phyloP scores from a whole-genome alignment of 768 basidiomycete species.

The Boletus vermiculosoides region DNA sequence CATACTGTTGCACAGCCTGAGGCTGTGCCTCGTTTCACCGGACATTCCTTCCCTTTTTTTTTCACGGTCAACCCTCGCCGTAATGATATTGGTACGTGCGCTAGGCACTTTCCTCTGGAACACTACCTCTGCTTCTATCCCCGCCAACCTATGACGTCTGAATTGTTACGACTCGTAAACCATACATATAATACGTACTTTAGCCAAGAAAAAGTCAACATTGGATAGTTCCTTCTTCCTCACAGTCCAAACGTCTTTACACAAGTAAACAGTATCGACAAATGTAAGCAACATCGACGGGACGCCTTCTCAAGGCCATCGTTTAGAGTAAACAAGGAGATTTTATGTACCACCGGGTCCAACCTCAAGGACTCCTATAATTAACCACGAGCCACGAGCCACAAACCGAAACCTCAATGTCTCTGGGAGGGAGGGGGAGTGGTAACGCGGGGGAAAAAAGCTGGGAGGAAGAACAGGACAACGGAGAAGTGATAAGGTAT shows the following conservation, averaged over 20 bases:
- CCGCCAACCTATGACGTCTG: neutral
- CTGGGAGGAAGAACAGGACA: neutral
- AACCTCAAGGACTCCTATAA: constrained; percentile 4
- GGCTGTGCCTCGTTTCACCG: neutral
- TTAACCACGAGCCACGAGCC: neutral
- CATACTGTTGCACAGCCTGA: neutral
- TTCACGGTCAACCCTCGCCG: neutral
- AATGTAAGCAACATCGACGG: neutral
- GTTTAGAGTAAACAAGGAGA: neutral
- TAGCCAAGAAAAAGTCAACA: neutral
- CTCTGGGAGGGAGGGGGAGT: neutral
- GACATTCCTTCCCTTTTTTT: neutral
- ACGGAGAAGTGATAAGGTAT: constrained; percentile 1
- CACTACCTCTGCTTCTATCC: neutral
- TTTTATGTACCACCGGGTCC: constrained; percentile 9
- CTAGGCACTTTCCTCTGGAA: neutral
- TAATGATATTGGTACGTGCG: neutral
- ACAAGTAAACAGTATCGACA: neutral
- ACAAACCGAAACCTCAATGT: neutral
- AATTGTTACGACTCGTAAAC: neutral
- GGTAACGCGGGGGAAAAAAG: constrained; percentile 9
- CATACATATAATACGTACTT: constrained; percentile 1
- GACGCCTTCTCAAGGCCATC: neutral
- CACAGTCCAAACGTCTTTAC: neutral
- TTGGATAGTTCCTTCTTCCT: neutral